phyloP scores from a whole-genome alignment of 352 stramenopile species.

The Globisporangium iwayamae region DNA sequence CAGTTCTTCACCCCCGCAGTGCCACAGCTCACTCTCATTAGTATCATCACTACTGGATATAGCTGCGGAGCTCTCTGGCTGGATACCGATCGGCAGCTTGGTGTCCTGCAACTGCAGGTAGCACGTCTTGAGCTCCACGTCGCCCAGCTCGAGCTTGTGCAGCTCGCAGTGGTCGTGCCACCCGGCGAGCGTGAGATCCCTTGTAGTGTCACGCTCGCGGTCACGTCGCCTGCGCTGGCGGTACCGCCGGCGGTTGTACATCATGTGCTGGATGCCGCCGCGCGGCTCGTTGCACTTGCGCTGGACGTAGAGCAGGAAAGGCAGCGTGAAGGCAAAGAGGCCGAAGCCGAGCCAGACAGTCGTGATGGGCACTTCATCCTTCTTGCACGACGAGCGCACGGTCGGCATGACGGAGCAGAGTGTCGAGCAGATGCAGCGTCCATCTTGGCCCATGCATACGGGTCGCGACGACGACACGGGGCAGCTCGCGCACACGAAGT shows the following conservation, averaged over 20 bases:
- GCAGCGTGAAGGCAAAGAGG: slow-evolving; percentile 24
- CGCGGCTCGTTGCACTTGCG: slow-evolving; percentile 30
- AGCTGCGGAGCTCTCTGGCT: not conserved
- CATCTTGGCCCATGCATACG: slow-evolving; percentile 26
- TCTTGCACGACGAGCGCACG: slow-evolving; percentile 3
- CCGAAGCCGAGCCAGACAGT: slow-evolving; percentile 32
- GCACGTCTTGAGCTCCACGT: slow-evolving; percentile 18
- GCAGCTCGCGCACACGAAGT: slow-evolving; percentile 28
- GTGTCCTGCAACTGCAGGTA: slow-evolving; percentile 11
- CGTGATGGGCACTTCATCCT: slow-evolving; percentile 15
- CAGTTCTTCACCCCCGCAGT: not conserved
- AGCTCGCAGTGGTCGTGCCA: slow-evolving; percentile 35
- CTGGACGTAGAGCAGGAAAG: slow-evolving; percentile 39
- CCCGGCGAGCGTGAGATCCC: slow-evolving; percentile 23
- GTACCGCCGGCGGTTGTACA: slow-evolving; percentile 10
- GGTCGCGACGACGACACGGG: slow-evolving; percentile 27
- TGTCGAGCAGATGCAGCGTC: slow-evolving; percentile 39
- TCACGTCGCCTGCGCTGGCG: slow-evolving; percentile 14
- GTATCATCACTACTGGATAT: not conserved
- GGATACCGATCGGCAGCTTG: not conserved
- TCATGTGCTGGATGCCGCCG: slow-evolving; percentile 17
- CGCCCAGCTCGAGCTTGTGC: slow-evolving; percentile 27
- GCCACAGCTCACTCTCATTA: not conserved
- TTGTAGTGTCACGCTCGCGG: slow-evolving; percentile 25
- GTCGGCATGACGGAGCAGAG: slow-evolving; percentile 27